Conservation (phyloP, 257 asterid species). For the Fraxinus anomala region DNA sequence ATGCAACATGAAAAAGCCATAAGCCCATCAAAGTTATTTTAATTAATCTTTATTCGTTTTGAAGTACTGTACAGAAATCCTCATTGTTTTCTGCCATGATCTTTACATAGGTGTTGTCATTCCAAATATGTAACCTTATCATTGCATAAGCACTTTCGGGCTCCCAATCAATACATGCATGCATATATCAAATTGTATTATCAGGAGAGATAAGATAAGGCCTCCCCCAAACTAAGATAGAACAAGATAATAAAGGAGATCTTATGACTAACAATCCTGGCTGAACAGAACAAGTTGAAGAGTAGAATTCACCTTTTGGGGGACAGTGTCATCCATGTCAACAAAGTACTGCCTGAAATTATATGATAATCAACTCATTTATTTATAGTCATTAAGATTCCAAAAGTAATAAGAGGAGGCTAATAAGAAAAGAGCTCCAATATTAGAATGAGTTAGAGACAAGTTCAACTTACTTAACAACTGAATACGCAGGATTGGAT, state of each 20-base stretch:
- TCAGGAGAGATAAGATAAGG: background rate
- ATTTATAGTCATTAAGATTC: background rate
- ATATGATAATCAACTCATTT: background rate
- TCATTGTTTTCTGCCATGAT: slow-evolving; percentile 16
- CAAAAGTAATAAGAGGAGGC: slow-evolving; percentile 3
- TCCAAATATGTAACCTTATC: background rate
- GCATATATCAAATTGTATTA: background rate
- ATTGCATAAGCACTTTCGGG: slow-evolving; percentile 15
- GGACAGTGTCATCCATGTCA: slow-evolving; percentile 54
- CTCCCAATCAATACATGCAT: slow-evolving; percentile 12
- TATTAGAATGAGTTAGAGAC: background rate
- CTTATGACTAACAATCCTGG: slow-evolving; percentile 13
- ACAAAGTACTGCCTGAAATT: slow-evolving; percentile 56
- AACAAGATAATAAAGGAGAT: background rate
- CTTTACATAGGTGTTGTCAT: background rate
- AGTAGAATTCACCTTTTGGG: slow-evolving; percentile 45
- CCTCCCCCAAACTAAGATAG: background rate
- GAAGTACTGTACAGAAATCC: slow-evolving; percentile 12
- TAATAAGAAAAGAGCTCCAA: background rate
- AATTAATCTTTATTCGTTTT: background rate
- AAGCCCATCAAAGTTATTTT: slow-evolving; percentile 9
- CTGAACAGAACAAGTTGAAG: slow-evolving; percentile 19
- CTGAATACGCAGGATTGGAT: slow-evolving; percentile 58
- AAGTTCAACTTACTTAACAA: slow-evolving; percentile 47
- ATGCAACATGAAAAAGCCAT: background rate